These are phyloP conservation scores for Pseudogymnoascus sp. DNA, from an alignment of 2,329 filamentous ascomycete genomes.

Conservation along the genomic window DNA sequence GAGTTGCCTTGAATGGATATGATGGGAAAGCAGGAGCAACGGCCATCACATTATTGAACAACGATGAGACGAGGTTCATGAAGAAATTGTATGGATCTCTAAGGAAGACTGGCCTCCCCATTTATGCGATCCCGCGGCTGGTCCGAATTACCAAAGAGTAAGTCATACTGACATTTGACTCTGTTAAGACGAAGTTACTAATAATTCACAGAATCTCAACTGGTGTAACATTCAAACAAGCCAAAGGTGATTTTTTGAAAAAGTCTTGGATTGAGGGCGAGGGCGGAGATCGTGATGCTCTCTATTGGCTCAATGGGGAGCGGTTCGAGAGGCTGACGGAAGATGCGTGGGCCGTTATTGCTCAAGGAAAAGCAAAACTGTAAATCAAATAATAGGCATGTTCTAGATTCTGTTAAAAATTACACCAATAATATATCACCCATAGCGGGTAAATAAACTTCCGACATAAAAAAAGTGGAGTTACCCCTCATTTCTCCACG, in stretches of 20 bases:
- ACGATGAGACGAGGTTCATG: constrained; percentile 30
- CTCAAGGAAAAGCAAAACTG: constrained; percentile 35
- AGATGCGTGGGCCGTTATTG: constrained; percentile 33
- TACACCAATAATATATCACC: not conserved
- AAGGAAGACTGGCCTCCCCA: constrained; percentile 36
- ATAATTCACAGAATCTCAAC: constrained; percentile 29
- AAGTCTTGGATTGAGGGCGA: constrained; percentile 32
- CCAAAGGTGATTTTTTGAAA: constrained; percentile 35
- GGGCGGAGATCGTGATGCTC: constrained; percentile 27
- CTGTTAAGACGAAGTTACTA: not conserved
- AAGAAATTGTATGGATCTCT: constrained; percentile 30
- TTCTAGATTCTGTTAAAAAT: not conserved
- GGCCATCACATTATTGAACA: constrained; percentile 34
- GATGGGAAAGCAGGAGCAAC: constrained; percentile 40
- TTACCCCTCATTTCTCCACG: not conserved
- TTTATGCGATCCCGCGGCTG: constrained; percentile 38
- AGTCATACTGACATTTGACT: constrained; percentile 14
- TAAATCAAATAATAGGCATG: constrained; percentile 17
- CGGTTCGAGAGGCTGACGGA: constrained; percentile 32
- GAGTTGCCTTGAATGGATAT: constrained; percentile 33
- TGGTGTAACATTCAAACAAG: constrained; percentile 42
- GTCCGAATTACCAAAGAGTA: constrained; percentile 38
- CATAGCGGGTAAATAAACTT: not conserved
- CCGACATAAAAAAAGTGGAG: not conserved
- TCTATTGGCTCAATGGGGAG: constrained; percentile 37